A percentile compares a stretch with the other conserved stretches of the same genome.
phyloP scores from a whole-genome alignment of 2,329 filamentous ascomycete species.

The Cryphonectria radicalis region DNA sequence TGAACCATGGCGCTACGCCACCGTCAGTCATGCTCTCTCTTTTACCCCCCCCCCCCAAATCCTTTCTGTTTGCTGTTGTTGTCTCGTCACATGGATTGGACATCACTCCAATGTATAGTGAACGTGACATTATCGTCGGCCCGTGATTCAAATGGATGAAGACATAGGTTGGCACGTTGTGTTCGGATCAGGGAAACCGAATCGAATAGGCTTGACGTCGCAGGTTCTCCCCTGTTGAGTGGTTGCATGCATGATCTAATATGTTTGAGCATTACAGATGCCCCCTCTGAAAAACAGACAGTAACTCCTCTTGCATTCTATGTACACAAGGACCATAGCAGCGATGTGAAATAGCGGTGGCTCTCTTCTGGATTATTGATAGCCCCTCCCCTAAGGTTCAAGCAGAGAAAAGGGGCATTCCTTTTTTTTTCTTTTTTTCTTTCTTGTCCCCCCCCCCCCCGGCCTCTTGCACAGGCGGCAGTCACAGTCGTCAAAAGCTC shows the following conservation, averaged over 20 bases:
- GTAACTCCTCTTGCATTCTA: background rate
- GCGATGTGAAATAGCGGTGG: background rate
- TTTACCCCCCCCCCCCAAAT: background rate
- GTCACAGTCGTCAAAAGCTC: background rate
- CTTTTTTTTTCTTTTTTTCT: too few species aligned
- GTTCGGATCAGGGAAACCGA: background rate
- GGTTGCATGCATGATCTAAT: background rate
- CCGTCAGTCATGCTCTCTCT: background rate
- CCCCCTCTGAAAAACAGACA: background rate
- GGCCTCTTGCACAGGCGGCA: background rate
- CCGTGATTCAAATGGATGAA: background rate
- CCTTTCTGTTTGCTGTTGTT: background rate
- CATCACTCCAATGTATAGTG: background rate
- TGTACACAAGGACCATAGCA: too few species aligned
- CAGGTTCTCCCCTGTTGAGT: background rate
- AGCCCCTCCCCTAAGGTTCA: background rate
- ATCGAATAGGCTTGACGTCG: background rate
- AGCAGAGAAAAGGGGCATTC: background rate
- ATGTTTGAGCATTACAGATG: background rate
- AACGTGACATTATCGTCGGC: background rate
- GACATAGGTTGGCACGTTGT: background rate
- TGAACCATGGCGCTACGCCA: conserved; percentile 7
- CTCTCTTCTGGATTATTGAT: background rate
- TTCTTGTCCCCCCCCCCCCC: too few species aligned
- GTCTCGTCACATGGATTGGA: background rate